These are phyloP conservation scores for Trametes polyzona DNA, from an alignment of 1,284 basidiomycete genomes.

Conservation along the genomic window DNA sequence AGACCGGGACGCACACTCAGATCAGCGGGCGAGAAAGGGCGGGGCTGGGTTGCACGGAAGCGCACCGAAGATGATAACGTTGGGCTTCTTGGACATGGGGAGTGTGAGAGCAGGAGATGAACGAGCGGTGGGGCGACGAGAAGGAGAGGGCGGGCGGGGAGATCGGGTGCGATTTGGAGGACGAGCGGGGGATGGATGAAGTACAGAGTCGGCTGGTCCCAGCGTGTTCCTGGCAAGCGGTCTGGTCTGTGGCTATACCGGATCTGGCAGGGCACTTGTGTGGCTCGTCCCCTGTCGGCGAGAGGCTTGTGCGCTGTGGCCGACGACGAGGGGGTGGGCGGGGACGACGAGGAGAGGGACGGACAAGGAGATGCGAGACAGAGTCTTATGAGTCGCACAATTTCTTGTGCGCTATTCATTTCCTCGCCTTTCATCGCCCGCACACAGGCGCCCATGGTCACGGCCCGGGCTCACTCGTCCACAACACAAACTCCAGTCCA, in stretches of 20 bases:
- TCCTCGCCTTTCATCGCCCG: too few species aligned
- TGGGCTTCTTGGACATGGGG: constrained; percentile 58
- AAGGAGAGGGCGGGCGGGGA: constrained; percentile 16
- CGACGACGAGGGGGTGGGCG: constrained; percentile 7
- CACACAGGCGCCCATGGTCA: constrained; percentile 13
- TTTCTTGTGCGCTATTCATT: constrained; percentile 2
- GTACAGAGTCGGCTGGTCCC: constrained; percentile 20
- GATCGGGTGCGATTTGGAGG: constrained; percentile 26
- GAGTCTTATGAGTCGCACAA: constrained; percentile 5
- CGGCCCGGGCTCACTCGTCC: background rate
- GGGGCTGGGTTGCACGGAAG: constrained; percentile 18
- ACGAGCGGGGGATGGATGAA: constrained; percentile 20
- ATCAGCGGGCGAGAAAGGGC: constrained; percentile 8
- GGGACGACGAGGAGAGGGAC: constrained; percentile 7
- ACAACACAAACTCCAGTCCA: background rate
- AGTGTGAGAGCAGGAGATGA: constrained; percentile 8
- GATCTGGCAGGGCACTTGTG: constrained; percentile 14
- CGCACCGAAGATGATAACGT: constrained; percentile 81
- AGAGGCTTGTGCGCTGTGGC: constrained; percentile 13
- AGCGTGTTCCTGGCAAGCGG: constrained; percentile 16
- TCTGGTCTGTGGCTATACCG: constrained; percentile 16
- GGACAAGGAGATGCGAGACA: background rate
- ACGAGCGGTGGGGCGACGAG: constrained; percentile 12
- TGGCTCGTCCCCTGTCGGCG: constrained; percentile 7
- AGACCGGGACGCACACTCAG: constrained; percentile 18